Conservation (phyloP, 768 basidiomycete species). For the Podaxis sp. region DNA sequence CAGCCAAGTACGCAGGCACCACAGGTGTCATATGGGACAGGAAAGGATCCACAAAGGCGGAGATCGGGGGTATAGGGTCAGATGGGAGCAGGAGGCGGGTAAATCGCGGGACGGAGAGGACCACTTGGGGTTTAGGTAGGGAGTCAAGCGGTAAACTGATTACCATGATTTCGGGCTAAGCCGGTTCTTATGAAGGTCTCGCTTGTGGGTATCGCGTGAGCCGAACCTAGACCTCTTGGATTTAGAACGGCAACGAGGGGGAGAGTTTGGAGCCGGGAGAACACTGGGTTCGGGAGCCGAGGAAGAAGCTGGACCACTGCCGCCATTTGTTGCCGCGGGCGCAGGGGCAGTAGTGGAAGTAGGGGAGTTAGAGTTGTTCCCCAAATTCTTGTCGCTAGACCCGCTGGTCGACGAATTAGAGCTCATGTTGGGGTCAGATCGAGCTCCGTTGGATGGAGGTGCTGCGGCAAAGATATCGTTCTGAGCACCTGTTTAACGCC, state of each 20-base stretch:
- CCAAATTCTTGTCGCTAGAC: not conserved
- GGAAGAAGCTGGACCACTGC: not conserved
- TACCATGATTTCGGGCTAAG: not conserved
- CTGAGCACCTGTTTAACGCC: slow-evolving; percentile 8
- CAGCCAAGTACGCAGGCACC: not conserved
- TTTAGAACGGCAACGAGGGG: not conserved
- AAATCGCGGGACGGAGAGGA: not conserved
- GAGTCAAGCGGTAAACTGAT: not conserved
- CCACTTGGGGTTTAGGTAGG: not conserved
- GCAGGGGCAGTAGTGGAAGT: not conserved
- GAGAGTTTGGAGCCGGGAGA: not conserved
- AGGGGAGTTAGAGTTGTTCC: not conserved
- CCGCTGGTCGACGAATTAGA: not conserved
- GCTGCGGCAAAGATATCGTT: slow-evolving; percentile 10
- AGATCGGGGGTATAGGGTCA: not conserved
- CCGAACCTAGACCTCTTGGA: not conserved
- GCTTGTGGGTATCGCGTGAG: not conserved
- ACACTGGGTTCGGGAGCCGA: not conserved
- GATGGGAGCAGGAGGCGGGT: not conserved
- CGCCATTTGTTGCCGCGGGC: not conserved
- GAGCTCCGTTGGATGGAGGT: not conserved
- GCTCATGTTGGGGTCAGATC: not conserved
- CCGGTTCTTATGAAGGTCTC: slow-evolving; percentile 1
- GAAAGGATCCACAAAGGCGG: not conserved
- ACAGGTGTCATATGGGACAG: not conserved